A percentile compares a stretch with the other conserved stretches of the same genome.
Conservation (phyloP, 352 stramenopile genomes). For the Phytopythium aichiense region DNA sequence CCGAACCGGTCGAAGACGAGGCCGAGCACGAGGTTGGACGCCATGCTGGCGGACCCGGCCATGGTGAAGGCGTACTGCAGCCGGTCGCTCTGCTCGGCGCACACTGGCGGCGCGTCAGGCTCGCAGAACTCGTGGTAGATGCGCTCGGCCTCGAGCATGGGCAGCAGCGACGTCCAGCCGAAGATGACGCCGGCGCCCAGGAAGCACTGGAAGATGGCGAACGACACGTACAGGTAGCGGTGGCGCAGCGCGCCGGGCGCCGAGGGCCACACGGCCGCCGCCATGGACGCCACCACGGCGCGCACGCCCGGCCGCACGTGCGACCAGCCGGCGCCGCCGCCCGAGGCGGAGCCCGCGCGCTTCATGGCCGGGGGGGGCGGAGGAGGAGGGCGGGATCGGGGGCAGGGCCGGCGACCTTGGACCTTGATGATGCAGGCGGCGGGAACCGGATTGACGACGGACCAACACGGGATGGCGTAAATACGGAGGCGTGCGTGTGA, state of each 20-base stretch:
- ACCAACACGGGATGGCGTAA: no score
- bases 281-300: slow-evolving; percentile 18
- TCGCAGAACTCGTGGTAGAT: slow-evolving; percentile 56
- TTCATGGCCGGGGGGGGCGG: background rate
- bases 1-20: slow-evolving; percentile 64
- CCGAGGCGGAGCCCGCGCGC: background rate
- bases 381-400: background rate
- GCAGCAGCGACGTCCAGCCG: slow-evolving; percentile 56
- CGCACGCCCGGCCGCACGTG: slow-evolving; percentile 5
- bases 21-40: slow-evolving; percentile 55
- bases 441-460: no score
- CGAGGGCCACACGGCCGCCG: slow-evolving; percentile 11
- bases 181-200: slow-evolving; percentile 58
- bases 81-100: slow-evolving; percentile 42
- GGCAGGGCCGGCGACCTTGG: no score
- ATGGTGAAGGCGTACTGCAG: slow-evolving; percentile 65
- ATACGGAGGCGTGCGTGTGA: no score
- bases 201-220: slow-evolving; percentile 64
- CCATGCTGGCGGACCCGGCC: slow-evolving; percentile 54
- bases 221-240: slow-evolving; percentile 39
- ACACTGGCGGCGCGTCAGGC: slow-evolving; percentile 30
- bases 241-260: slow-evolving; percentile 16
- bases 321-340: background rate
- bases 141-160: slow-evolving; percentile 50
- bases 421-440: no score